These are phyloP conservation scores for Nakazawaea siamensis DNA, from an alignment of 805 yeast species.

Conservation along the genomic window DNA sequence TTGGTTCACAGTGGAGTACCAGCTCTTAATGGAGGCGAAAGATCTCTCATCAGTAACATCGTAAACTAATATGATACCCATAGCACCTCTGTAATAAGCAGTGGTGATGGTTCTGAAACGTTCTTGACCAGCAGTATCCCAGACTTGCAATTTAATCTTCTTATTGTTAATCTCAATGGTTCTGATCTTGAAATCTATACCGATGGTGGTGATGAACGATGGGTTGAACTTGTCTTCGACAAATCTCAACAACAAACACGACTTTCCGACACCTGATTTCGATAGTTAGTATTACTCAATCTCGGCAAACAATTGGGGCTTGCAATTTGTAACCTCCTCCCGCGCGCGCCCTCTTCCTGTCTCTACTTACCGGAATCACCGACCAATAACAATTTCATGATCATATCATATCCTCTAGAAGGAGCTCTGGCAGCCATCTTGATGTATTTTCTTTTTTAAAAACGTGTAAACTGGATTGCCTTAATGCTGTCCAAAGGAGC, in stretches of 20 bases:
- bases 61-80: constrained; percentile 78
- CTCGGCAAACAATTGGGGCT: no score
- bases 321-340: no score
- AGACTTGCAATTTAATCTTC: constrained; percentile 86
- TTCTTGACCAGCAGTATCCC: constrained; percentile 99
- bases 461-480: no score
- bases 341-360: no score
- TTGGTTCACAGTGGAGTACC: constrained; percentile 94
- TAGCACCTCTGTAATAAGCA: constrained; percentile 87
- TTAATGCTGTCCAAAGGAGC: no score
- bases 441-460: neutral
- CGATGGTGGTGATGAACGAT: constrained; percentile 93
- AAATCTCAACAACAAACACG: constrained; percentile 85
- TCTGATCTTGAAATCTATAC: constrained; percentile 96
- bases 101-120: constrained; percentile 90
- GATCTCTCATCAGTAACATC: constrained; percentile 87
- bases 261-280: constrained; percentile 78
- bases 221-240: constrained; percentile 97
- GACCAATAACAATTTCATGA: constrained; percentile 84
- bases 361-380: constrained; percentile 71
- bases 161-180: constrained; percentile 91
- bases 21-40: constrained; percentile 84
- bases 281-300: no score
- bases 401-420: constrained; percentile 76
- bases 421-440: constrained; percentile 53